Base-by-base conservation (phyloP, 2,329 filamentous ascomycete genomes). In the Domatiomyces catenatus region DNA sequence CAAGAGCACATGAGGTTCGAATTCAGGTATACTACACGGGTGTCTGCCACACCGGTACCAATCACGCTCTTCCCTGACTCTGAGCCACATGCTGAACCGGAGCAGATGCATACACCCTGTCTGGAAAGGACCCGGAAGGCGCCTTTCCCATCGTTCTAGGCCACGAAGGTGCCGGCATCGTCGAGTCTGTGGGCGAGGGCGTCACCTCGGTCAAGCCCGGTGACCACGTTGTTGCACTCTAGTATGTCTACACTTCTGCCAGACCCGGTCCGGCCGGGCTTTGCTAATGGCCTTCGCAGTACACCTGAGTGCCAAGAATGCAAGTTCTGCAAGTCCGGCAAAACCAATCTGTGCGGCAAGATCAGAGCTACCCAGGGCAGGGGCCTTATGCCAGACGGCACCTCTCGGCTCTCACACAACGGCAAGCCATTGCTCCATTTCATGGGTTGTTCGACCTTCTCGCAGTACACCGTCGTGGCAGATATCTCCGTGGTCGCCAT, bases 321-420 rank as follows among this genome's bases (percentile, higher is more conserved):
- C 81, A 96, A 96, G 75, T 96, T 96, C 79, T 98, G 92, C 83
- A 92, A 87, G 71, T 96, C 90, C 43, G 92, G 90, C 73, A 98
- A 98, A 82, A 96, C 90, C 63, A 94, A 96, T 73, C 84, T 96
- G 52, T 96, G 90, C 73, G 92, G 92, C 69, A 96, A 96, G 80
- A 98, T 98, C 70, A 84, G 92, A 63, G 86, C 87, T 45, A 96
- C 92, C 44, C 92, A 98, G 73, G 92, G 92, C 62, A 84, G 82
- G 70, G 92, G 92, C 64, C 80, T 95, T 60, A 94, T 98, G 89
- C 92, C 92, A 52, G 92, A 98, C 69, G 90, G 90, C 62, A 96
- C 90, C 59, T 84, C 84, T 52, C 85, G 92, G 63, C 95, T 96
- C 81, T 86, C 79, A 71, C 88, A 83, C 77, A 92, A 90, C 70